phyloP scores from a whole-genome alignment of 31 red algal genomes.

The Asparagopsis taxiformis region DNA sequence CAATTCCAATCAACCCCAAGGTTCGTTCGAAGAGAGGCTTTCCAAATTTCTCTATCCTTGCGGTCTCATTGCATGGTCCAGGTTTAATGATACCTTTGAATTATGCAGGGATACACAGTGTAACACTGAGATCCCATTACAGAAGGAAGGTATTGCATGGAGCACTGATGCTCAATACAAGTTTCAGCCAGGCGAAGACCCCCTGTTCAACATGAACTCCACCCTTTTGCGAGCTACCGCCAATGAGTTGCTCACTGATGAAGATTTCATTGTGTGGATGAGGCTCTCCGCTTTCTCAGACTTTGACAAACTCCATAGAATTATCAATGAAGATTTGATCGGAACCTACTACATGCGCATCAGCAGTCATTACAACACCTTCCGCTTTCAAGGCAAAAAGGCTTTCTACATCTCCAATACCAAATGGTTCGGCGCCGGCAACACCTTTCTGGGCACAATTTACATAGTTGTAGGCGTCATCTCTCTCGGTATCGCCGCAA shows the following conservation, averaged over 20 bases:
- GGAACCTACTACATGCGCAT: conserved; percentile 45
- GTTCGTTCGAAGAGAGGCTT: conserved; percentile 14
- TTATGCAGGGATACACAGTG: conserved; percentile 39
- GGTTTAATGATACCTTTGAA: conserved; percentile 75
- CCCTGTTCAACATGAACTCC: background rate
- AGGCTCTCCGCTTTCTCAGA: conserved; percentile 62
- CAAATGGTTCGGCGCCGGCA: conserved; percentile 74
- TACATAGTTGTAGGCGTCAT: conserved; percentile 64
- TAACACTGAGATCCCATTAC: background rate
- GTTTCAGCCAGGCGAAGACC: conserved; percentile 25
- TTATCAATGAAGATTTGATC: conserved; percentile 62
- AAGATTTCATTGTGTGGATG: conserved; percentile 91
- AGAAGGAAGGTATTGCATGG: conserved; percentile 11
- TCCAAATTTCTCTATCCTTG: conserved; percentile 61
- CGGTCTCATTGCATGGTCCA: conserved; percentile 78
- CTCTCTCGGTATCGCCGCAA: conserved; percentile 48
- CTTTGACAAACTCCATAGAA: conserved; percentile 77
- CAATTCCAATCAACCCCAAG: too few relatives aligned
- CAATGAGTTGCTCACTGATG: conserved; percentile 51
- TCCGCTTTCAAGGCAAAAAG: conserved; percentile 61
- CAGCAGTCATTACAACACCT: conserved; percentile 32
- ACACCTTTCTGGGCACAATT: conserved; percentile 61
- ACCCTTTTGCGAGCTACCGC: background rate
- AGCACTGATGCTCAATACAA: conserved; percentile 13
- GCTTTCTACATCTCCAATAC: conserved; percentile 57